phyloP scores from a whole-genome alignment of 2,329 filamentous ascomycete species.

The Alternaria alternata region DNA sequence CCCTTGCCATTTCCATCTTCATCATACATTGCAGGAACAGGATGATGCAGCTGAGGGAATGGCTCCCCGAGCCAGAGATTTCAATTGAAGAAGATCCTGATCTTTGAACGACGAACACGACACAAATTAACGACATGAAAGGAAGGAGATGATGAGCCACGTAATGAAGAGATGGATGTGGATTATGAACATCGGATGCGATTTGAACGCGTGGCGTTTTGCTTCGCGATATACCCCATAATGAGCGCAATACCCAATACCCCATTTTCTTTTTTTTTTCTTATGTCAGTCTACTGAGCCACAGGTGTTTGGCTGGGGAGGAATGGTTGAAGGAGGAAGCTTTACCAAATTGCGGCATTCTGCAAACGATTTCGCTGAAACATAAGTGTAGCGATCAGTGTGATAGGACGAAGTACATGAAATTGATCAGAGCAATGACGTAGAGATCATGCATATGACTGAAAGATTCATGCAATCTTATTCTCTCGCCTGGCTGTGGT shows the following conservation, averaged over 20 bases:
- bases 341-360: neutral
- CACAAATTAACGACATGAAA: neutral
- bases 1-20: conserved; percentile 64
- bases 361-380: neutral
- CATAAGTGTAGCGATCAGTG: neutral
- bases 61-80: conserved; percentile 32
- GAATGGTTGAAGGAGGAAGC: neutral
- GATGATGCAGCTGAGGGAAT: conserved; percentile 56
- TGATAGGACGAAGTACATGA: neutral
- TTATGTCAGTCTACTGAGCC: conserved; percentile 4
- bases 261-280: conserved; percentile 8
- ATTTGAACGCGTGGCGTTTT: conserved; percentile 19
- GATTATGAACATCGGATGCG: conserved; percentile 6
- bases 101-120: conserved; percentile 24
- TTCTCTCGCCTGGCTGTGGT: neutral
- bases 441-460: neutral
- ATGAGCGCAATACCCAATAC: conserved; percentile 18
- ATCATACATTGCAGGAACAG: conserved; percentile 62
- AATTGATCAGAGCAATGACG: neutral
- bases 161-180: conserved; percentile 9
- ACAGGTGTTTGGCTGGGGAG: neutral
- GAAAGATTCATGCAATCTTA: neutral
- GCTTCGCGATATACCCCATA: conserved; percentile 28
- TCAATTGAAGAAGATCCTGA: conserved; percentile 40
- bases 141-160: neutral